Conservation (phyloP, 2,329 filamentous ascomycete genomes). For the Colletotrichum camelliae region DNA sequence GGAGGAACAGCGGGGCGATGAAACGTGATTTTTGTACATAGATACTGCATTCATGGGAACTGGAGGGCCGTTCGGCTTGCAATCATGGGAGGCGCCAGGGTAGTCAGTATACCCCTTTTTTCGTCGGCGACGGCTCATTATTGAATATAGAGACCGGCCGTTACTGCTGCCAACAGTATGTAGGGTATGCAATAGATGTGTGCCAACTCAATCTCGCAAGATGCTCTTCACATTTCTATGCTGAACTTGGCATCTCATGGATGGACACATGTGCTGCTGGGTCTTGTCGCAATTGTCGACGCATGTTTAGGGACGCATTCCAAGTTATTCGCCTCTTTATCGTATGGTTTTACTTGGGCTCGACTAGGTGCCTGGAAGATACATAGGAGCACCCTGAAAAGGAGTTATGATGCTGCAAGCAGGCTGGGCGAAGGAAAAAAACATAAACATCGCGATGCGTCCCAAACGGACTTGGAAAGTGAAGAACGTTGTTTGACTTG, state of each 20-base stretch:
- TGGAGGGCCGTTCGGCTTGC: neutral
- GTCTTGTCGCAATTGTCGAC: neutral
- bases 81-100: neutral
- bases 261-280: neutral
- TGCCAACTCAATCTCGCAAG: neutral
- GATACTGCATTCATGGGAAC: neutral
- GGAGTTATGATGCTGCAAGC: neutral
- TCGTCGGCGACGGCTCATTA: neutral
- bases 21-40: neutral
- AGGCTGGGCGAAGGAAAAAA: neutral
- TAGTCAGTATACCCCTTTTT: conserved; percentile 12
- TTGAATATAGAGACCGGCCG: neutral
- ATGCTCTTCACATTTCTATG: neutral
- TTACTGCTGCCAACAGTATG: neutral
- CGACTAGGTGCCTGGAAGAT: neutral
- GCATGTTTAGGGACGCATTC: neutral
- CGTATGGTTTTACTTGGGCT: neutral
- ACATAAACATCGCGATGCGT: neutral
- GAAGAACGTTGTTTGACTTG: neutral
- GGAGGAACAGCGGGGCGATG: neutral
- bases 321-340: neutral
- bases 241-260: neutral
- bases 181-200: neutral
- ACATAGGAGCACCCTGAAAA: neutral
- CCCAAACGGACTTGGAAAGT: neutral